Percentiles rank a stretch among this genome's conserved stretches.
Conservation (phyloP, 768 basidiomycete genomes). For the Cantharellus cinnabarinus region DNA sequence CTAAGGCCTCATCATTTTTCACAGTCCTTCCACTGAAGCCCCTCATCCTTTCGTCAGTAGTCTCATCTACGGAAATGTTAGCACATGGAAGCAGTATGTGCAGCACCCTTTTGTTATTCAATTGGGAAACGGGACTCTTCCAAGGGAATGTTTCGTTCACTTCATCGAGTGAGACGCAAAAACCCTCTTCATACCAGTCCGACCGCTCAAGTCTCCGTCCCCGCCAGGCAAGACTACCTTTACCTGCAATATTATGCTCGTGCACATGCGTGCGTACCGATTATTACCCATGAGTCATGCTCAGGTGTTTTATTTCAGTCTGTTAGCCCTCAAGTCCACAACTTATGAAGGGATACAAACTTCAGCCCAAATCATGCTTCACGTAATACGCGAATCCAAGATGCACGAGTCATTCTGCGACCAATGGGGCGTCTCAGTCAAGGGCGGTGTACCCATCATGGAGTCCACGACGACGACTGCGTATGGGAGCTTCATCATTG, state of each 20-base stretch:
- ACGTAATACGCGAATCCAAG: slow-evolving; percentile 44
- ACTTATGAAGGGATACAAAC: slow-evolving; percentile 39
- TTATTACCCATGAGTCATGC: neutral
- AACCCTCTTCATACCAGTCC: neutral
- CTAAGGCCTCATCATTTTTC: neutral
- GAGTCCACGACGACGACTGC: slow-evolving; percentile 61
- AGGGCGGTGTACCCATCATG: slow-evolving; percentile 37
- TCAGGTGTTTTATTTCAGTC: slow-evolving; percentile 19
- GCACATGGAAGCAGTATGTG: slow-evolving; percentile 53
- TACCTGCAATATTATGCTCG: slow-evolving; percentile 72
- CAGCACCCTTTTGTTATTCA: slow-evolving; percentile 68
- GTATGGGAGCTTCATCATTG: slow-evolving; percentile 72
- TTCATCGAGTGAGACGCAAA: slow-evolving; percentile 50
- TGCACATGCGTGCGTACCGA: slow-evolving; percentile 36
- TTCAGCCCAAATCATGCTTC: slow-evolving; percentile 40
- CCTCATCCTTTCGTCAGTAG: slow-evolving; percentile 49
- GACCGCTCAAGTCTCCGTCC: neutral
- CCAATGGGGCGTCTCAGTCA: slow-evolving; percentile 40
- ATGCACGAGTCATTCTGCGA: slow-evolving; percentile 58
- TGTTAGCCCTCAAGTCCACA: slow-evolving; percentile 61
- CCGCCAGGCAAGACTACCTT: slow-evolving; percentile 52
- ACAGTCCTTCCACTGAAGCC: slow-evolving; percentile 35
- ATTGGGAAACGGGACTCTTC: slow-evolving; percentile 52
- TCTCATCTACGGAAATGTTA: slow-evolving; percentile 36
- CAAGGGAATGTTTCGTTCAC: slow-evolving; percentile 46